Conservation (phyloP, 1,139 yeast species). For the Suhomyces anneliseae region DNA sequence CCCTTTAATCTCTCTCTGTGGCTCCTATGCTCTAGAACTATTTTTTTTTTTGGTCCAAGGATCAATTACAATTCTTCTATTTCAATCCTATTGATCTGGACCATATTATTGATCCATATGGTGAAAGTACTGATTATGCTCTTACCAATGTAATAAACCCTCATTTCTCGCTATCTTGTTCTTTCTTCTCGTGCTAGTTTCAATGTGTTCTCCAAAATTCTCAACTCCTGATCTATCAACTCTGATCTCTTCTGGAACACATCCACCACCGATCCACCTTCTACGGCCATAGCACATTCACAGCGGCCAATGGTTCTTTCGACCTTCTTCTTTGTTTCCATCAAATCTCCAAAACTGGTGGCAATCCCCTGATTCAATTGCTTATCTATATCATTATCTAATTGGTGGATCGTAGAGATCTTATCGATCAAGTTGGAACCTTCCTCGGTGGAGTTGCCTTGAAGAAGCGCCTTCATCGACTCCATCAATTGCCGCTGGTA, state of each 20-base stretch:
- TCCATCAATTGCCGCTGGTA: constrained; percentile 31
- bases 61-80: too few species aligned
- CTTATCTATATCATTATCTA: constrained; percentile 38
- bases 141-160: neutral
- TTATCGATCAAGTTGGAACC: constrained; percentile 38
- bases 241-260: constrained; percentile 24
- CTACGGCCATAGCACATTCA: constrained; percentile 3
- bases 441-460: constrained; percentile 27
- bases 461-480: constrained; percentile 26
- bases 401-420: constrained; percentile 45
- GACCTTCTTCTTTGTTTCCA: constrained; percentile 22
- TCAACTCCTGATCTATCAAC: constrained; percentile 23
- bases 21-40: too few species aligned
- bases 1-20: too few species aligned
- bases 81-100: too few species aligned
- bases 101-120: too few species aligned
- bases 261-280: constrained; percentile 12
- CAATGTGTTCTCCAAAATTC: constrained; percentile 24
- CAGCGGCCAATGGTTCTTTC: constrained; percentile 20
- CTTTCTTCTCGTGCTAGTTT: constrained; percentile 8
- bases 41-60: too few species aligned
- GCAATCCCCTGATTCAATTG: constrained; percentile 30
- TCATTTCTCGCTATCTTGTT: neutral
- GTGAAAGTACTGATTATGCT: too few species aligned
- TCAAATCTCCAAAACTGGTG: constrained; percentile 22